Evolutionary conservation across 768 basidiomycete genomes (phyloP).

Genomic region (Boletus huronensis): DNA sequence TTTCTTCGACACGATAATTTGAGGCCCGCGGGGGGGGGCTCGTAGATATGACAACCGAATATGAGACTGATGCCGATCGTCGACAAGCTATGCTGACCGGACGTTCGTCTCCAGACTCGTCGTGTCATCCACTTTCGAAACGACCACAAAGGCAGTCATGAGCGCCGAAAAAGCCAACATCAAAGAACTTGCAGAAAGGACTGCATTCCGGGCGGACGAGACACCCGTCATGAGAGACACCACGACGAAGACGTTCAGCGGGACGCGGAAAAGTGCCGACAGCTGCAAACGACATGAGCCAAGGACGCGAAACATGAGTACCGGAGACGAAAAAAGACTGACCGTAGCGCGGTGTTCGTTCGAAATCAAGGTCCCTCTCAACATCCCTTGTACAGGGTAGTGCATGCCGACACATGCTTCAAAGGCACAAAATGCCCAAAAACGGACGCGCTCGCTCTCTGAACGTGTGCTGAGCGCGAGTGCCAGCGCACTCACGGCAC

Average conservation of each 20-base stretch:
- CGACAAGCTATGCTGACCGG: constrained; percentile 14
- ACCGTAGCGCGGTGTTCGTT: constrained; percentile 77
- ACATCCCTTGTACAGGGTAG: constrained; percentile 74
- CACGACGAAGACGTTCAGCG: constrained; percentile 71
- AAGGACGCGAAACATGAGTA: neutral
- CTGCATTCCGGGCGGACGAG: constrained; percentile 57
- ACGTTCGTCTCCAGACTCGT: constrained; percentile 16
- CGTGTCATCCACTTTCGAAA: constrained; percentile 32
- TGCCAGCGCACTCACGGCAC: constrained; percentile 54
- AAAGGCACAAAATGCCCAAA: constrained; percentile 72
- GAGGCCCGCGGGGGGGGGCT: neutral
- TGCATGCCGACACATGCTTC: constrained; percentile 79
- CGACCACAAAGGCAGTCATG: constrained; percentile 50
- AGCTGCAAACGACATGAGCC: constrained; percentile 38
- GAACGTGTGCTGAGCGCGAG: constrained; percentile 49
- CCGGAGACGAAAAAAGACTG: constrained; percentile 19
- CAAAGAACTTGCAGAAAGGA: constrained; percentile 55
- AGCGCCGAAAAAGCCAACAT: constrained; percentile 58
- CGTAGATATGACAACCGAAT: no score
- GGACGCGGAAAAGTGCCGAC: constrained; percentile 69
- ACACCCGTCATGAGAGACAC: constrained; percentile 66
- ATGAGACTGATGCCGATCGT: neutral
- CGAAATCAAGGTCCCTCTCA: constrained; percentile 60
- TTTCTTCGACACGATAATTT: neutral
- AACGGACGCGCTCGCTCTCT: constrained; percentile 46